These are phyloP conservation scores for Dactylellina haptotyla DNA, from an alignment of 2,329 filamentous ascomycete genomes.

Conservation along the genomic window DNA sequence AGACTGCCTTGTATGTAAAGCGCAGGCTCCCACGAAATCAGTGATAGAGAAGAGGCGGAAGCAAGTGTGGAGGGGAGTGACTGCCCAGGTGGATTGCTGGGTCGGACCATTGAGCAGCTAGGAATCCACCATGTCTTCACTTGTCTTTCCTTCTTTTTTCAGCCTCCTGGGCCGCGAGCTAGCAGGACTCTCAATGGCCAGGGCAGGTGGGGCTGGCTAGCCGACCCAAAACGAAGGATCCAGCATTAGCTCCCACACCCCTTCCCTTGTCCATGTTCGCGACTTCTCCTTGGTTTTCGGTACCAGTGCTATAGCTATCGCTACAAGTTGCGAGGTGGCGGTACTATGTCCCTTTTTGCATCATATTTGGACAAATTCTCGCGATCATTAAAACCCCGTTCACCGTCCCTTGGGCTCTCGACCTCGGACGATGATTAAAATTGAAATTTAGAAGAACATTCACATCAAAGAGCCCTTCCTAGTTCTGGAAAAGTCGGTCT, in stretches of 20 bases:
- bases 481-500: not conserved
- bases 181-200: not conserved
- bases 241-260: no score
- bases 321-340: slow-evolving; percentile 27
- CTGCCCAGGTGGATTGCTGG: slow-evolving; percentile 18
- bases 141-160: slow-evolving; percentile 35
- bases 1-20: slow-evolving; percentile 21
- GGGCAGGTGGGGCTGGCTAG: not conserved
- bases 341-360: not conserved
- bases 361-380: not conserved
- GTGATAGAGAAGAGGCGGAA: not conserved
- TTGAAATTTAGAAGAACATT: no score
- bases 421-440: no score
- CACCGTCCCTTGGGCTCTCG: no score
- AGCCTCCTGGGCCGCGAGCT: slow-evolving; percentile 20
- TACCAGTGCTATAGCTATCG: slow-evolving; percentile 29
- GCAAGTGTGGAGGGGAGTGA: not conserved
- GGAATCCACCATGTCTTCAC: slow-evolving; percentile 16
- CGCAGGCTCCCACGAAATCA: slow-evolving; percentile 15
- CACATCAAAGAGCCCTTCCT: not conserved
- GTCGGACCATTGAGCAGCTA: not conserved
- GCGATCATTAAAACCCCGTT: not conserved
- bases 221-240: slow-evolving; percentile 37
- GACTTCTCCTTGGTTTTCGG: not conserved
- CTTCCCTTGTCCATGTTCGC: no score